Conservation (phyloP, 2,329 filamentous ascomycete species). For the Colletotrichum sp. region DNA sequence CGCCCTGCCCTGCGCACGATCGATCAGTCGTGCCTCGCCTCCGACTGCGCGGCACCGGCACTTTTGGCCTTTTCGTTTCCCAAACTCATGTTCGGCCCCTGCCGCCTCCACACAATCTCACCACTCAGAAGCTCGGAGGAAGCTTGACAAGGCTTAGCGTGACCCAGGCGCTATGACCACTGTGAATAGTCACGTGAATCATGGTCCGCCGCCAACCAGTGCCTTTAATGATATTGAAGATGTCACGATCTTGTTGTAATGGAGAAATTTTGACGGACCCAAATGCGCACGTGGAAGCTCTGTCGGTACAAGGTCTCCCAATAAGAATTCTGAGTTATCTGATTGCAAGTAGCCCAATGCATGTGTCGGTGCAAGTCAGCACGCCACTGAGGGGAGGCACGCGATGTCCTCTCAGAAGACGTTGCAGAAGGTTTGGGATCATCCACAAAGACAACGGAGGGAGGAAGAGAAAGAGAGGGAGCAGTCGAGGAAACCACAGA, state of each 20-base stretch:
- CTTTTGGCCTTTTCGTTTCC: not conserved
- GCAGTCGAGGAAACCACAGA: constrained; percentile 32
- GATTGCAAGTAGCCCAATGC: not conserved
- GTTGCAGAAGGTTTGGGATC: not conserved
- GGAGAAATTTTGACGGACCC: not conserved
- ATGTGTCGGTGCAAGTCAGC: not conserved
- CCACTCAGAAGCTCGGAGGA: not conserved
- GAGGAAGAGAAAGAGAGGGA: constrained; percentile 6
- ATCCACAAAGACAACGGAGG: not conserved
- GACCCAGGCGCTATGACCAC: constrained; percentile 32
- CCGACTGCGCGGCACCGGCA: constrained; percentile 2
- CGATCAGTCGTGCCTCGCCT: not conserved
- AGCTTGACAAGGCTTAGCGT: constrained; percentile 29
- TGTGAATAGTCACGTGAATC: constrained; percentile 24
- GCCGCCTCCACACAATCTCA: constrained; percentile 15
- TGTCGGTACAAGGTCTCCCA: not conserved
- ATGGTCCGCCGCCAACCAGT: not conserved
- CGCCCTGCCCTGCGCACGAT: not conserved
- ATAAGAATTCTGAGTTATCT: not conserved
- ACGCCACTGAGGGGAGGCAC: not conserved
- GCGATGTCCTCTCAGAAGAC: not conserved
- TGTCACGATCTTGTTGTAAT: not conserved
- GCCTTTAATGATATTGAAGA: not conserved
- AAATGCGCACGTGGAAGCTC: not conserved
- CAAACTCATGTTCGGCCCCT: constrained; percentile 7